Evolutionary conservation across 257 asterid species (phyloP).

Genomic region (Lycium barbarum): DNA sequence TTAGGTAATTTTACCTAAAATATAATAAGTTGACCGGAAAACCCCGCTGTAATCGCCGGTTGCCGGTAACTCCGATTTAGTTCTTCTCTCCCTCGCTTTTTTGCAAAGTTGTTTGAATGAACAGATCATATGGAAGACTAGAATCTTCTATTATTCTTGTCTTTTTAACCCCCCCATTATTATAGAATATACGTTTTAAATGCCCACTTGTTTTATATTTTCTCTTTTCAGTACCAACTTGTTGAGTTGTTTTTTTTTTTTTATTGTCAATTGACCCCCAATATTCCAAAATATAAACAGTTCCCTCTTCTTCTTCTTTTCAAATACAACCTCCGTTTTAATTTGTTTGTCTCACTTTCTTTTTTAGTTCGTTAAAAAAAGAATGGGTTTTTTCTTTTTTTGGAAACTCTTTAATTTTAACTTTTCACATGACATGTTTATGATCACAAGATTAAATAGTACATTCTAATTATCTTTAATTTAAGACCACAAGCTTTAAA

Average conservation of each 20-base stretch:
- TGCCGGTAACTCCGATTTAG: background rate
- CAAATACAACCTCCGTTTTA: background rate
- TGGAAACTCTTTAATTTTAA: too few species aligned
- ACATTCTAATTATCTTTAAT: too few species aligned
- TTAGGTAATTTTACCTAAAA: background rate
- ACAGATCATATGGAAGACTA: background rate
- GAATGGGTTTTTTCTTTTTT: too few species aligned
- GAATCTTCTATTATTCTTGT: slow-evolving; percentile 26
- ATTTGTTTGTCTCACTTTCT: background rate
- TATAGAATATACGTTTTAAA: background rate
- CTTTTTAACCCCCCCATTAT: slow-evolving; percentile 22
- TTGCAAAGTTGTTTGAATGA: background rate
- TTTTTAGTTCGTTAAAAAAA: too few species aligned
- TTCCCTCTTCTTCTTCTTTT: background rate
- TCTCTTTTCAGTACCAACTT: background rate
- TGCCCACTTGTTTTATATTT: slow-evolving; percentile 12
- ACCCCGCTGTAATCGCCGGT: background rate
- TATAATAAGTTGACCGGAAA: background rate
- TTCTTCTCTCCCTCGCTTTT: background rate
- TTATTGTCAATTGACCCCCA: background rate
- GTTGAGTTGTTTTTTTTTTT: background rate
- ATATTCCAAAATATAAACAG: background rate
- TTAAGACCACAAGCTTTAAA: too few species aligned
- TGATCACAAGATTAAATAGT: too few species aligned
- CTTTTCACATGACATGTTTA: too few species aligned